A percentile compares a stretch with the other conserved stretches of the same genome.
Conservation (phyloP, 78 protist species). For the Dictyostelium intermedium region DNA sequence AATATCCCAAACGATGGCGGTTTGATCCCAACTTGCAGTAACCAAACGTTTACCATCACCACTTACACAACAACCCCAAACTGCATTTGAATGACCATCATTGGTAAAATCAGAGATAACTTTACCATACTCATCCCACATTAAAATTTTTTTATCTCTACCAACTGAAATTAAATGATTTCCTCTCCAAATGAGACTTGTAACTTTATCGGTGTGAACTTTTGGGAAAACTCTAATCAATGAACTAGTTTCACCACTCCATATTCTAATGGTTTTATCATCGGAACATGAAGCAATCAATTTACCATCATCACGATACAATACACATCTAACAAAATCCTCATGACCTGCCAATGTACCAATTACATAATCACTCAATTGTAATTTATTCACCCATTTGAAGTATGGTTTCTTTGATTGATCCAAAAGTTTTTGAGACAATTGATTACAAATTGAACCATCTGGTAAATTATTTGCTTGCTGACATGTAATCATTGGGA, state of each 20-base stretch:
- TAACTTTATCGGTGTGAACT: conserved; percentile 45
- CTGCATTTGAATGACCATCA: conserved; percentile 18
- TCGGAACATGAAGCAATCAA: conserved; percentile 59
- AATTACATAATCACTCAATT: conserved; percentile 40
- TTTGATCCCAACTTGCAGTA: conserved; percentile 53
- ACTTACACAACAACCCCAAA: conserved; percentile 56
- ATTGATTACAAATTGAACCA: conserved; percentile 27
- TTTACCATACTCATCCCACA: conserved; percentile 78
- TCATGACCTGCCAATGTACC: conserved; percentile 61
- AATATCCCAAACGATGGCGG: conserved; percentile 50
- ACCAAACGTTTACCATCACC: conserved; percentile 17
- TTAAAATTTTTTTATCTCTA: conserved; percentile 36
- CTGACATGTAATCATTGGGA: conserved; percentile 40
- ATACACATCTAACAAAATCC: conserved; percentile 34
- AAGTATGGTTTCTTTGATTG: background rate
- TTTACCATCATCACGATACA: conserved; percentile 45
- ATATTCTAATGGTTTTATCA: conserved; percentile 51
- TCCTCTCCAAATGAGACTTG: conserved; percentile 33
- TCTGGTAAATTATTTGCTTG: conserved; percentile 64
- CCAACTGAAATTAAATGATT: conserved; percentile 6
- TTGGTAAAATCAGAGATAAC: background rate
- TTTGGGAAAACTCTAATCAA: conserved; percentile 56
- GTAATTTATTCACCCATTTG: conserved; percentile 48
- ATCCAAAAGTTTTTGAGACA: background rate
- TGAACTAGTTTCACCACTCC: conserved; percentile 61